Percentiles rank a stretch among this genome's conserved stretches.
phyloP scores from a whole-genome alignment of 2,329 filamentous ascomycete species.

The Colletotrichum euphorbiae region DNA sequence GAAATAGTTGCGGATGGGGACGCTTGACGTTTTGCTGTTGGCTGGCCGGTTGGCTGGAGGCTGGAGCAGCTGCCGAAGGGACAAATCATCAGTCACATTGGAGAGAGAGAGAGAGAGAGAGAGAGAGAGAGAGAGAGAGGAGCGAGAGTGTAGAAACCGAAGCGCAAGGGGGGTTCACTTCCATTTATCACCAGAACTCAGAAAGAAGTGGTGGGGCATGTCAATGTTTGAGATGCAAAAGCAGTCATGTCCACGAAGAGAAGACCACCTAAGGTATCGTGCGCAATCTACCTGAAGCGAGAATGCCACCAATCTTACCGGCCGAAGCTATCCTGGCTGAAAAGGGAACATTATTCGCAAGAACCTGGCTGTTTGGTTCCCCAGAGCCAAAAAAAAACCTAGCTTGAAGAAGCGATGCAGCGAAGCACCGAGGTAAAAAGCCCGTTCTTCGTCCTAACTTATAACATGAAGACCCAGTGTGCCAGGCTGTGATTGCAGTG shows the following conservation, averaged over 20 bases:
- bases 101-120: neutral
- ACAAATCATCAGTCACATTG: neutral
- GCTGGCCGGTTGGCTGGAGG: neutral
- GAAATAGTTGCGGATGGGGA: conserved; percentile 33
- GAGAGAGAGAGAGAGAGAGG: neutral
- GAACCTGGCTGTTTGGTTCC: too few species aligned
- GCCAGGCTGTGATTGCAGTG: too few species aligned
- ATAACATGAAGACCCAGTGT: too few species aligned
- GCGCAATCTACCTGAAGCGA: too few species aligned
- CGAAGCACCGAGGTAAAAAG: too few species aligned
- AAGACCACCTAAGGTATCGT: too few species aligned
- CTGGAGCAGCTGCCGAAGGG: neutral
- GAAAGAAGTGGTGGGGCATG: neutral
- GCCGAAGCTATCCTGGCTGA: too few species aligned
- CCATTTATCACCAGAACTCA: neutral
- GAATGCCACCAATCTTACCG: too few species aligned
- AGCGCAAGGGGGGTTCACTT: neutral
- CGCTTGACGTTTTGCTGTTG: conserved; percentile 1
- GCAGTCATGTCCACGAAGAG: neutral
- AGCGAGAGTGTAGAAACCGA: neutral
- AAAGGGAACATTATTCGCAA: too few species aligned
- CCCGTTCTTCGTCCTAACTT: too few species aligned
- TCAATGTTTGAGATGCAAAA: conserved; percentile 4
- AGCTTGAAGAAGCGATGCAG: too few species aligned
- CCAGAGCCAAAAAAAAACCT: too few species aligned